A percentile compares a stretch with the other conserved stretches of the same genome.
Conservation (phyloP, 257 asterid species). For the Solanum etuberosum region DNA sequence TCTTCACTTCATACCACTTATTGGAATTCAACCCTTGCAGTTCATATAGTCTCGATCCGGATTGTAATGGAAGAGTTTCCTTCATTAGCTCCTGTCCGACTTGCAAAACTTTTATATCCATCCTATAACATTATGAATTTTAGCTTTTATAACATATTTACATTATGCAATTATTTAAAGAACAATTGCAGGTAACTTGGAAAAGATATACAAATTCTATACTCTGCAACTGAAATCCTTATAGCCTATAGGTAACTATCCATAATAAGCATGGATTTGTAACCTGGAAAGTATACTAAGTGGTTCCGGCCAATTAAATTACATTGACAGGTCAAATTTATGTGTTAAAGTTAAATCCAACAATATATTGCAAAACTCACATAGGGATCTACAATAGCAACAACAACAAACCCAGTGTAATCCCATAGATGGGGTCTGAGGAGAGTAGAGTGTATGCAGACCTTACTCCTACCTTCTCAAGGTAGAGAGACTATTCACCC, state of each 20-base stretch:
- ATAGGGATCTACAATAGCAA: background rate
- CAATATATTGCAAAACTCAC: background rate
- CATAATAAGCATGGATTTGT: background rate
- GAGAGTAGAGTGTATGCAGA: too few relatives aligned
- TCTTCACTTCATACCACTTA: conserved; percentile 85
- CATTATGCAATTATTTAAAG: background rate
- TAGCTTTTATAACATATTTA: background rate
- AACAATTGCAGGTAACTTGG: background rate
- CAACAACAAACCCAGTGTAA: background rate
- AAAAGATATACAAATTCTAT: background rate
- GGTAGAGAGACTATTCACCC: background rate
- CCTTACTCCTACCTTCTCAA: background rate
- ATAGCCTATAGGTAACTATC: background rate
- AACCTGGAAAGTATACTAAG: background rate
- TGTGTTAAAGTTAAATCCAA: background rate
- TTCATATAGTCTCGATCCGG: conserved; percentile 52
- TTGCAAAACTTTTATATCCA: conserved; percentile 20
- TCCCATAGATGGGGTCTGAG: too few relatives aligned
- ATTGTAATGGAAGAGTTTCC: conserved; percentile 47
- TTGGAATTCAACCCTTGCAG: conserved; percentile 55
- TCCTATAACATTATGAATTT: conserved; percentile 17
- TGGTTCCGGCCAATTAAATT: background rate
- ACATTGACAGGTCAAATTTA: background rate
- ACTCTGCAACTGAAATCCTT: background rate
- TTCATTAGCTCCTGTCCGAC: conserved; percentile 58